Evolutionary conservation across 805 yeast genomes (phyloP).

Genomic region (Wickerhamiella vanderwaltii): DNA sequence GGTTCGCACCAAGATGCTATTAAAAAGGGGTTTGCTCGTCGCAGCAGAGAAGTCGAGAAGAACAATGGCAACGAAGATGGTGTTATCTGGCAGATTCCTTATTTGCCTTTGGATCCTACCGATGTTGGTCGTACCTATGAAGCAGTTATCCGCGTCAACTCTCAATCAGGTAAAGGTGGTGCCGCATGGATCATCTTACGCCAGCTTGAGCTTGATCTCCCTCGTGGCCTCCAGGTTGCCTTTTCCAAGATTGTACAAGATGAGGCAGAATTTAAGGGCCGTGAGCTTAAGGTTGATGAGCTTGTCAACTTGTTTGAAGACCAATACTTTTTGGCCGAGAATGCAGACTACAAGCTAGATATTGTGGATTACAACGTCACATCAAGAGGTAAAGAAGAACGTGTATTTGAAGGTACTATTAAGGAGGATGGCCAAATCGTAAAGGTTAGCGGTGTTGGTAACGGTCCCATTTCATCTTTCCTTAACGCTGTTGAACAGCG

Average conservation of each 20-base stretch:
- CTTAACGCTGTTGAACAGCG: slow-evolving; percentile 44
- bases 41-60: slow-evolving; percentile 29
- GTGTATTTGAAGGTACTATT: slow-evolving; percentile 19
- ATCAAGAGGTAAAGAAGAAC: slow-evolving; percentile 34
- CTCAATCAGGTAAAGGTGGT: slow-evolving; percentile 83
- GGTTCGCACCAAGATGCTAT: slow-evolving; percentile 87
- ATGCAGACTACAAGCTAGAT: slow-evolving; percentile 32
- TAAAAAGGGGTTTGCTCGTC: slow-evolving; percentile 59
- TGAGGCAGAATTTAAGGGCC: slow-evolving; percentile 57
- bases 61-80: slow-evolving; percentile 28
- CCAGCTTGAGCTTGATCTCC: slow-evolving; percentile 65
- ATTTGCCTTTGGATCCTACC: slow-evolving; percentile 71
- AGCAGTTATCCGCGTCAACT: slow-evolving; percentile 80
- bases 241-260: slow-evolving; percentile 60
- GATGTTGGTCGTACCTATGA: slow-evolving; percentile 85
- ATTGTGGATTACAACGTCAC: slow-evolving; percentile 35
- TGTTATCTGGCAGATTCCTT: slow-evolving; percentile 59
- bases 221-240: slow-evolving; percentile 67
- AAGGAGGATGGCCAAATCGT: slow-evolving; percentile 32
- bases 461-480: slow-evolving; percentile 75
- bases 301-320: slow-evolving; percentile 51
- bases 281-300: slow-evolving; percentile 56
- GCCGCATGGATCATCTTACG: slow-evolving; percentile 78
- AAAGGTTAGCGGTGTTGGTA: slow-evolving; percentile 50
- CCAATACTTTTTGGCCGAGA: slow-evolving; percentile 37